These are phyloP conservation scores for Cladorrhinum sp. DNA, from an alignment of 2,329 filamentous ascomycete genomes.

Conservation along the genomic window DNA sequence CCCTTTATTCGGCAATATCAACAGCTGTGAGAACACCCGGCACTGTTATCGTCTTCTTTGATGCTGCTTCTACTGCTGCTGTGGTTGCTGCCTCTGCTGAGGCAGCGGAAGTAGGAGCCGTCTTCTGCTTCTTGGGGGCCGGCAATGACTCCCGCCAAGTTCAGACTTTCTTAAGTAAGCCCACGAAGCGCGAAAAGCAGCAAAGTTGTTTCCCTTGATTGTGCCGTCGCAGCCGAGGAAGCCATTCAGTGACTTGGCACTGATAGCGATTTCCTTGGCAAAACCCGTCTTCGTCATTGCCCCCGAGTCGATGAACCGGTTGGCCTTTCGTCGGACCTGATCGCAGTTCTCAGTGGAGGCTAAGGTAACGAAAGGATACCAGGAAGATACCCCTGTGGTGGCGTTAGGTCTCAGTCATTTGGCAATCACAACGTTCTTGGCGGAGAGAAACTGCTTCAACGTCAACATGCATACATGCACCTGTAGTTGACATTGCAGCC, in stretches of 20 bases:
- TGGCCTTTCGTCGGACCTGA: slow-evolving; percentile 26
- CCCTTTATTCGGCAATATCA: slow-evolving; percentile 43
- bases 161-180: slow-evolving; percentile 26
- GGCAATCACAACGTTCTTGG: neutral
- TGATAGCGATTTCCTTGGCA: slow-evolving; percentile 22
- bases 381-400: neutral
- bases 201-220: slow-evolving; percentile 14
- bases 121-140: slow-evolving; percentile 19
- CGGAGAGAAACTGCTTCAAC: too few relatives aligned
- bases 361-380: too few relatives aligned
- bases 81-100: neutral
- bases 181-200: slow-evolving; percentile 20
- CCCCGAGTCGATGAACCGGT: slow-evolving; percentile 20
- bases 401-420: neutral
- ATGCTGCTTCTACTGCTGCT: neutral
- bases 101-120: neutral
- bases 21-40: slow-evolving; percentile 8
- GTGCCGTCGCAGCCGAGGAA: slow-evolving; percentile 20
- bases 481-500: too few relatives aligned
- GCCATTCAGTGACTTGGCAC: slow-evolving; percentile 18
- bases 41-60: neutral
- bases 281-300: slow-evolving; percentile 27
- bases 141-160: slow-evolving; percentile 15
- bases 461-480: too few relatives aligned
- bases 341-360: slow-evolving; percentile 26